Base-by-base conservation (phyloP, 1,284 basidiomycete genomes). In the Cutaneotrichosporon sp. region DNA sequence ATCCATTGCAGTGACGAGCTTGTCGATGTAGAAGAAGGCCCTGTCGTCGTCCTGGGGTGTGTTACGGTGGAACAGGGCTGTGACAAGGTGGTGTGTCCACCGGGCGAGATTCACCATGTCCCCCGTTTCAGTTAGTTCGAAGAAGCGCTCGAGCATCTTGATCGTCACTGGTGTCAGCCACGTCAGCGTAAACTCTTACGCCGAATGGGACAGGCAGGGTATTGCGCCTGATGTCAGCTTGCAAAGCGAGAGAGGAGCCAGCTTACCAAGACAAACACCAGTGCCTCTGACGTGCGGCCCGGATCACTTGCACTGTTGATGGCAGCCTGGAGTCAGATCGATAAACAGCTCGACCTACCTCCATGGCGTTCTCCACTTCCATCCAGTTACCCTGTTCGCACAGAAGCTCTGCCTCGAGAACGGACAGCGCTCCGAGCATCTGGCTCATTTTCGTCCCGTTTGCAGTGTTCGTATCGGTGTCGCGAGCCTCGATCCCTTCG, bases 311-410 rank as follows among this genome's bases (percentile, higher is more conserved):
- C n/a, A n/a, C 19, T n/a, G 17, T 12, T 33, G 25, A 41, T 26
- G 3, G 12, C 20, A 6, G 16, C 7, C 37, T 17, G 8, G 3
- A 0, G 33, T 51, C 33, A 51, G 49, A 25, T 1, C 2, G 10
- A 3, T 5, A 3, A 16, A 27, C 11, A 1, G 6, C 3, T 16
- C 8, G 2, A 24, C 51, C 7, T 24, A 57, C 55, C 42, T 43
- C 24, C 26, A 46, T 3, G 2, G 11, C 20, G 10, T 5, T 16
- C 16, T 38, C 33, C 10, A 57, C 22, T 2, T 3, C 25, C 4
- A 32, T 27, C 55, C 55, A 57, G 24, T 50, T 29, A 10, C 44
- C 25, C 16, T 41, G 32, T 44, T 52, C 55, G 46, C 55, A 57
- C 26, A 52, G 25, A 3, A 57, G 31, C 46, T 52, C 51, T 0